Evolutionary conservation across 768 basidiomycete genomes (phyloP), one percentile per base, ranked within the genome.

Genomic region (Sutorius australiensis): DNA sequence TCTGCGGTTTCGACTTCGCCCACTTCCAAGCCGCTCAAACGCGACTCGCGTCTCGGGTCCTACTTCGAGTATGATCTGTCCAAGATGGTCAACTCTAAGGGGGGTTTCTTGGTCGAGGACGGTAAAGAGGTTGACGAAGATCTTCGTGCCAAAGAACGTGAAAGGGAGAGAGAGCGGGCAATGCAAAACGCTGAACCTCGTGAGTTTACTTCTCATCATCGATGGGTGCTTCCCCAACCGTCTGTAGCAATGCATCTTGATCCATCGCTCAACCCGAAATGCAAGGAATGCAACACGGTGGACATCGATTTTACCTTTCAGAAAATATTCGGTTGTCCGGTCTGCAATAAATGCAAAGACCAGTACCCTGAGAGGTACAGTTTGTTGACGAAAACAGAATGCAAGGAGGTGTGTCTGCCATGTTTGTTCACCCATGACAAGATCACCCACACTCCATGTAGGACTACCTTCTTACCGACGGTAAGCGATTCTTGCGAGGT

Each of bases 11-110:
- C 84, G 27, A 78, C 74, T 12, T 83, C 84, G 16, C 81, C 86
- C 2, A 87, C 87, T 5, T 73, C 77, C 50, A 77, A 75, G 49
- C 68, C 68, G 2, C 72, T 92, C 50, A 81, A 82, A 63, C 82
- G 87, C 7, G 89, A 93, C 60, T 80, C 85, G 12, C 81, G 89
- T 32, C 75, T 93, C 11, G 95, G 92, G 27, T 90, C 83, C 44
- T 98, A 98, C 73, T 95, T 95, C 59, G 95, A 98, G 59, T 98
- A 97, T 81, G 95, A 98, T 68, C 71, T 98, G 13, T 89, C 89
- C 12, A 98, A 97, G 77, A 90, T 98, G 85, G 87, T 93, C 64
- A 98, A 99, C 68, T 87, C 93, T 8, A 89, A 94, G 67, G 97
- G 95, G 46, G 97, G 97, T 1, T 99, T 98, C 70, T 71, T 99